Evolutionary conservation across 192 early-diverging fungal genomes (phyloP), one percentile per base, ranked within the genome.

Genomic region (Coemansia sp.): DNA sequence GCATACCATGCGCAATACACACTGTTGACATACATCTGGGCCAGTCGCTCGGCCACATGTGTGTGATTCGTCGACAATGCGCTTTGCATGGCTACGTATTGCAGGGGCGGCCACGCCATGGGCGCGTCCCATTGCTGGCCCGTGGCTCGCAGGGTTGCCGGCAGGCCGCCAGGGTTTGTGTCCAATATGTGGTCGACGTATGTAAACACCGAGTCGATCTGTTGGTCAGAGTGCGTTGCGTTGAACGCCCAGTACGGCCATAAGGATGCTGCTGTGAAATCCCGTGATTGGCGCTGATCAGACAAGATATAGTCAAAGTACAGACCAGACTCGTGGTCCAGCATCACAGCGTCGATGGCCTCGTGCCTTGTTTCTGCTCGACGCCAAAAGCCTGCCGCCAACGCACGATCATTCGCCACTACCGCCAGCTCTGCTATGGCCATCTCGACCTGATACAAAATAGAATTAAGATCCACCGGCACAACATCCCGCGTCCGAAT

Each of bases 121-220:
- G 90, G 90, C 48, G 67, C 85, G 71, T 90, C 90, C 90, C 90
- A 92, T 67, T 92, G 90, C 75, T 87, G 75, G 0, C 85, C 84
- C 39, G 84, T 87, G 48, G 79, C 69, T 41, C 68, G 59, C 6
- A 79, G 57, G 38, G 90, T 88, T 2, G 88, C 77, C 2, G 89
- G 82, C 17, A 90, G 65, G 1, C 85, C 87, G n/a, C 89, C 90
- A 2, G 82, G 82, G 57, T 75, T 87, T 41, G 72, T 59, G 9
- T 45, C 14, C 11, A 87, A 66, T 3, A 83, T 27, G 1, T 45
- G 37, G 4, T 45, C 51, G 1, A 87, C 60, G 3, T 59, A 37
- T 31, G 66, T 59, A 59, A 87, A 89, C n/a, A 83, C 77, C 29
- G 57, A 62, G 2, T 53, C 21, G 16, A 83, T 31, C 11, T 23